Percentiles rank a stretch among this genome's conserved stretches.
Evolutionary conservation across 306 rosid species (phyloP).

Genomic region (Heteromeles arbutifolia): DNA sequence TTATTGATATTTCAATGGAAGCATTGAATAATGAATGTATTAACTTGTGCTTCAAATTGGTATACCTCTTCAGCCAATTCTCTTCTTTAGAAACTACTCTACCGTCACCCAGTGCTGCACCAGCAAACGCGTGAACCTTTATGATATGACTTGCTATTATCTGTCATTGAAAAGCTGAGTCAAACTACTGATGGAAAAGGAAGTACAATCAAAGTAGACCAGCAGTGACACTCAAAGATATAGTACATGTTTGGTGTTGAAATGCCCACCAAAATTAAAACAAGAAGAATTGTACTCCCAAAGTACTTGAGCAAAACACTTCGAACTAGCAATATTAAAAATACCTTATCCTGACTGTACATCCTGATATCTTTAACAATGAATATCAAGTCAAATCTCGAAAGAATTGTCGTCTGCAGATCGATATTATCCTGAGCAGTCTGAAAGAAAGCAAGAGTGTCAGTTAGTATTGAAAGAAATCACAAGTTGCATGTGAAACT

Average conservation of each 20-base stretch:
- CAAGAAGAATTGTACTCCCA: background rate
- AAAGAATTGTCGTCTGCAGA: conserved; percentile 97
- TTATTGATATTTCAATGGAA: conserved; percentile 12
- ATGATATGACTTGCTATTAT: conserved; percentile 86
- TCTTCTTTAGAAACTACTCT: conserved; percentile 57
- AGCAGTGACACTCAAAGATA: background rate
- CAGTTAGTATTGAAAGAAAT: conserved; percentile 18
- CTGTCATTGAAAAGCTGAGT: conserved; percentile 38
- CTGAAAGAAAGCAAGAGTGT: conserved; percentile 40
- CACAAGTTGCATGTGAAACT: background rate
- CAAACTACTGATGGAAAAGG: background rate
- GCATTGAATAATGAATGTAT: background rate
- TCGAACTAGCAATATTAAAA: conserved; percentile 6
- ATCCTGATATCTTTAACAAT: conserved; percentile 94
- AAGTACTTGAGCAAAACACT: background rate
- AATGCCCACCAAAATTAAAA: background rate
- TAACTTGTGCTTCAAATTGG: background rate
- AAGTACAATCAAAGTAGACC: background rate
- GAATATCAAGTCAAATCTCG: conserved; percentile 93
- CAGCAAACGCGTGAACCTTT: conserved; percentile 78
- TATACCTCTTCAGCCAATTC: conserved; percentile 92
- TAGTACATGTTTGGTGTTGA: background rate
- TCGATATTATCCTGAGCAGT: conserved; percentile 98
- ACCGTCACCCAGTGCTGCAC: conserved; percentile 46
- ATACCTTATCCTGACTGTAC: conserved; percentile 94